phyloP scores from a whole-genome alignment of 306 rosid genomes.

The Trifolium pratense region DNA sequence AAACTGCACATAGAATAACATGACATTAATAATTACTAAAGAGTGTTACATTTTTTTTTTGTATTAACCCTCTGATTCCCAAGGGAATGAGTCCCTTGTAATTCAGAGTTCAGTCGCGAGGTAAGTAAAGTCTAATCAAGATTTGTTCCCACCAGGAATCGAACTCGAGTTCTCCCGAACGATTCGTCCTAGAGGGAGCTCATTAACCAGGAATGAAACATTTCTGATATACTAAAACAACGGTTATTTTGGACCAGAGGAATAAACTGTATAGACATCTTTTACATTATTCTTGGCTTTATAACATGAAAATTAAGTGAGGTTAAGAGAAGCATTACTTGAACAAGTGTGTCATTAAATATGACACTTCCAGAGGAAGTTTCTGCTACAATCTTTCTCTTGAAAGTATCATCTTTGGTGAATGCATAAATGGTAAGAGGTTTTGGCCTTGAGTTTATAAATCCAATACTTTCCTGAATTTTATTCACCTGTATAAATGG shows the following conservation, averaged over 20 bases:
- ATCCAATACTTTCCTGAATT: slow-evolving; percentile 72
- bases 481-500: slow-evolving; percentile 59
- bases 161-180: no score
- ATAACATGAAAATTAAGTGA: neutral
- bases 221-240: neutral
- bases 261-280: neutral
- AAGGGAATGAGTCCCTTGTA: no score
- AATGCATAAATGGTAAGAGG: slow-evolving; percentile 87
- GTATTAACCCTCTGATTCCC: no score
- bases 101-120: no score
- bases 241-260: neutral
- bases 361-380: slow-evolving; percentile 90
- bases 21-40: neutral
- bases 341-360: slow-evolving; percentile 80
- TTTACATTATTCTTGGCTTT: neutral
- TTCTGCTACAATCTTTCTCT: slow-evolving; percentile 61
- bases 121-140: no score
- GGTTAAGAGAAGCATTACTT: slow-evolving; percentile 52
- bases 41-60: no score
- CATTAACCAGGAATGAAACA: no score
- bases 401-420: slow-evolving; percentile 69
- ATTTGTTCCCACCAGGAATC: no score
- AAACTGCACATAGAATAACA: slow-evolving; percentile 47
- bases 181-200: no score
- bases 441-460: slow-evolving; percentile 78